Evolutionary conservation across 2,329 filamentous ascomycete species (phyloP).

Genomic region (Berkeleyomyces rouxiae): DNA sequence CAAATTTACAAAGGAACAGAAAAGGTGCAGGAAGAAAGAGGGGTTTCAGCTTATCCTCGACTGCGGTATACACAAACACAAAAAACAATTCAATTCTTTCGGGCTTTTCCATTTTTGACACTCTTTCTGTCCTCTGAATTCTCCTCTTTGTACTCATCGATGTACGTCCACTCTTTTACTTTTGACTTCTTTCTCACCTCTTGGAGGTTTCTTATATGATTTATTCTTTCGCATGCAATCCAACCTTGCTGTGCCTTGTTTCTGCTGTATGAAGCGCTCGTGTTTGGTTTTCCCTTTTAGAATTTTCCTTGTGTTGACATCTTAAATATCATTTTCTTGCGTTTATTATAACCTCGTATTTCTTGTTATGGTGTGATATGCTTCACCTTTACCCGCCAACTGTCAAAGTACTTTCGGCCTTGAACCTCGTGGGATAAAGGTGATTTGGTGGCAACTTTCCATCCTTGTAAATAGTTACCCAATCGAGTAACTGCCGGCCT

Average conservation of each 20-base stretch:
- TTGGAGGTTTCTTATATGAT: not conserved
- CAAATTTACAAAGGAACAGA: not conserved
- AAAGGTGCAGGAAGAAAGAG: not conserved
- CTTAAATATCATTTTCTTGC: no score
- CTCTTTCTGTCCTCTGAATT: not conserved
- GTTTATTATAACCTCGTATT: no score
- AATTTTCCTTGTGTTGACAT: not conserved
- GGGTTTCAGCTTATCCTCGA: conserved; percentile 1
- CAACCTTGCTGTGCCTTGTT: not conserved
- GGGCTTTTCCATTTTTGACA: not conserved
- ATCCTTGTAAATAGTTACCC: no score
- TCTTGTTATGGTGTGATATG: no score
- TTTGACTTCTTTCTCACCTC: not conserved
- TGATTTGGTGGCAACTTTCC: no score
- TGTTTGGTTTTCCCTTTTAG: not conserved
- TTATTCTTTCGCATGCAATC: not conserved
- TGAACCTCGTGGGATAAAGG: no score
- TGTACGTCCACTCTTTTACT: not conserved
- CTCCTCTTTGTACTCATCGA: not conserved
- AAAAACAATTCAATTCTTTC: not conserved
- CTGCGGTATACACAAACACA: not conserved
- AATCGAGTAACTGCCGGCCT: no score
- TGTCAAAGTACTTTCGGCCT: no score
- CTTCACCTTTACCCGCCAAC: no score
- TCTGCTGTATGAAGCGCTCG: not conserved